Percentiles rank a stretch among this genome's conserved stretches.
Evolutionary conservation across 495 filamentous ascomycete species (phyloP).

Genomic region (Talaromyces stipitatus): DNA sequence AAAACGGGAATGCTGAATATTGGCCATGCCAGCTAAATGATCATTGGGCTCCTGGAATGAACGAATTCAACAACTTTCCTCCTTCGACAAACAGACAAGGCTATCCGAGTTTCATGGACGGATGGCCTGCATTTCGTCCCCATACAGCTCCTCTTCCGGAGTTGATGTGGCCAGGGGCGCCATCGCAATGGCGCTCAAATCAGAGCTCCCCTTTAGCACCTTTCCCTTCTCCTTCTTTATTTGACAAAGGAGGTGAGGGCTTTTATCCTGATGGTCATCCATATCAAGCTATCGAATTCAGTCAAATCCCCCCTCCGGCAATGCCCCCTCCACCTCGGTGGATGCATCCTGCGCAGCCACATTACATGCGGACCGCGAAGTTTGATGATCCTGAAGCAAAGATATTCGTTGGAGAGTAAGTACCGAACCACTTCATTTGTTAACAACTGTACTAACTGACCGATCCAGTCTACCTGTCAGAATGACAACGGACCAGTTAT

Average conservation of each 20-base stretch:
- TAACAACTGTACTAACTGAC: background rate
- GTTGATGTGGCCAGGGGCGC: too few relatives aligned
- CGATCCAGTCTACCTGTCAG: background rate
- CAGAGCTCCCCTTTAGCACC: too few relatives aligned
- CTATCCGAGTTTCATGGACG: background rate
- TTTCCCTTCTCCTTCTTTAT: too few relatives aligned
- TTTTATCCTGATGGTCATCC: too few relatives aligned
- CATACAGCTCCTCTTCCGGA: background rate
- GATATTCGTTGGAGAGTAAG: conserved; percentile 3
- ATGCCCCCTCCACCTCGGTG: too few relatives aligned
- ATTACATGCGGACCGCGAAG: too few relatives aligned
- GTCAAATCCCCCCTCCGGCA: too few relatives aligned
- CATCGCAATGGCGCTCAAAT: too few relatives aligned
- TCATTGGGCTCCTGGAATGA: background rate
- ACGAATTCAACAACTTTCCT: background rate
- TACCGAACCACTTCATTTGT: background rate
- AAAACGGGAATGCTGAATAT: background rate
- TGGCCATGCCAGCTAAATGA: background rate
- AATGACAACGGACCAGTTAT: background rate
- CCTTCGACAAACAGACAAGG: background rate
- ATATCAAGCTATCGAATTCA: too few relatives aligned
- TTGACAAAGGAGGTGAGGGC: too few relatives aligned
- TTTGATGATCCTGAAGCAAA: background rate
- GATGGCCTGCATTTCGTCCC: background rate
- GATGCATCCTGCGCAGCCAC: too few relatives aligned